Percentiles rank a stretch among this genome's conserved stretches.
Conservation (phyloP, 768 basidiomycete species). For the Dacryopinax spathularia region DNA sequence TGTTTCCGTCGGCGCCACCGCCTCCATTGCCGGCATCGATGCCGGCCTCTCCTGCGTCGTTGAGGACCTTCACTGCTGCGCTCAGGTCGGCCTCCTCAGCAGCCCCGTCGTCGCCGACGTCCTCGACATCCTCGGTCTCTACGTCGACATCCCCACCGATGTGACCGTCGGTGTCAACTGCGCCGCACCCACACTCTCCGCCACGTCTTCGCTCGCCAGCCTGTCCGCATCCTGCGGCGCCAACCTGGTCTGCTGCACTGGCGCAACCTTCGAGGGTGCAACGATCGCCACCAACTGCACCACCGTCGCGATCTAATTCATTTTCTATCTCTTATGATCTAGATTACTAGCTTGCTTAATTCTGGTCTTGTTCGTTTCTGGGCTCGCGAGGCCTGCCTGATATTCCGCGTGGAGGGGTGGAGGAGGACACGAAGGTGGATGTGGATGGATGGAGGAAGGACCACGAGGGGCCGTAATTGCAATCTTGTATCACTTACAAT, state of each 20-base stretch:
- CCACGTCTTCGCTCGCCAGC: neutral
- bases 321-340: neutral
- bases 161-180: neutral
- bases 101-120: neutral
- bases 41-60: neutral
- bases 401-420: neutral
- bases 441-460: neutral
- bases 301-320: neutral
- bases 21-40: neutral
- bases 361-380: neutral
- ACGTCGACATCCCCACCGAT: neutral
- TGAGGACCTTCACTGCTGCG: neutral
- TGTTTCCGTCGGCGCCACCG: neutral
- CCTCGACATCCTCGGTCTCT: neutral
- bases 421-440: neutral
- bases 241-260: neutral
- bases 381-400: neutral
- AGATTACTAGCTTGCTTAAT: neutral
- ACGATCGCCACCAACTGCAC: neutral
- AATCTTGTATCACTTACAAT: slow-evolving; percentile 3
- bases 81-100: neutral
- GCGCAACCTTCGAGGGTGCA: neutral
- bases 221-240: neutral
- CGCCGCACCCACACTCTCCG: neutral
- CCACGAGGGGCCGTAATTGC: neutral